phyloP scores from a whole-genome alignment of 2,329 filamentous ascomycete genomes.

The Setomelanomma holmii region DNA sequence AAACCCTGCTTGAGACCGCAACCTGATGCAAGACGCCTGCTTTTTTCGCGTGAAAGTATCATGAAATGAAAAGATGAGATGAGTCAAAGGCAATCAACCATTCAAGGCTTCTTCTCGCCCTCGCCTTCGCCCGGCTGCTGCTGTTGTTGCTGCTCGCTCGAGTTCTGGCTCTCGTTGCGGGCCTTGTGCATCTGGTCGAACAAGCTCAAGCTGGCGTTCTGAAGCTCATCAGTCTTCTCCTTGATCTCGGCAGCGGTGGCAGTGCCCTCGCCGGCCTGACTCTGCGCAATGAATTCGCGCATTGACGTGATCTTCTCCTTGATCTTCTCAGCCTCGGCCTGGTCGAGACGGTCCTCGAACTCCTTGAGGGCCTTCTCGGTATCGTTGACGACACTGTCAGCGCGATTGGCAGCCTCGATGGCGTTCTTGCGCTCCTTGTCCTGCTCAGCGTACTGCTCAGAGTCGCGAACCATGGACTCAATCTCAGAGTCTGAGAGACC shows the following conservation, averaged over 20 bases:
- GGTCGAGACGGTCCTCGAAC: slow-evolving; percentile 94
- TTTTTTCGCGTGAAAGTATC: slow-evolving; percentile 39
- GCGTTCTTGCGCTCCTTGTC: slow-evolving; percentile 97
- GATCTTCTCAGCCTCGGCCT: slow-evolving; percentile 91
- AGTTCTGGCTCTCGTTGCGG: slow-evolving; percentile 66
- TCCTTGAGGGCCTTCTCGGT: slow-evolving; percentile 98
- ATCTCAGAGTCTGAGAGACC: slow-evolving; percentile 96
- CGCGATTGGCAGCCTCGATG: slow-evolving; percentile 96
- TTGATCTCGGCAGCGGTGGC: slow-evolving; percentile 93
- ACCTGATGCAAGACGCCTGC: slow-evolving; percentile 49
- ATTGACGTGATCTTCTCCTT: slow-evolving; percentile 89
- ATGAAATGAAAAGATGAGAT: slow-evolving; percentile 29
- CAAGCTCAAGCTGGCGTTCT: slow-evolving; percentile 91
- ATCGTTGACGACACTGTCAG: slow-evolving; percentile 94
- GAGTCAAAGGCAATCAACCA: slow-evolving; percentile 24
- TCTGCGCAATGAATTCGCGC: slow-evolving; percentile 91
- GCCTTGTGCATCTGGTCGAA: slow-evolving; percentile 99
- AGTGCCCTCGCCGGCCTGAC: slow-evolving; percentile 87
- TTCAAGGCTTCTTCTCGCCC: slow-evolving; percentile 76
- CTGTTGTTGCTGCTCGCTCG: slow-evolving; percentile 49
- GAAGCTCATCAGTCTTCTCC: slow-evolving; percentile 98
- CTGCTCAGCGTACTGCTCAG: slow-evolving; percentile 91
- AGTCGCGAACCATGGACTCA: slow-evolving; percentile 95
- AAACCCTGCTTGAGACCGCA: slow-evolving; percentile 34
- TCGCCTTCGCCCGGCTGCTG: slow-evolving; percentile 56